Conservation (phyloP, 23 red algal genomes). For the Gracilaria domingensis region DNA sequence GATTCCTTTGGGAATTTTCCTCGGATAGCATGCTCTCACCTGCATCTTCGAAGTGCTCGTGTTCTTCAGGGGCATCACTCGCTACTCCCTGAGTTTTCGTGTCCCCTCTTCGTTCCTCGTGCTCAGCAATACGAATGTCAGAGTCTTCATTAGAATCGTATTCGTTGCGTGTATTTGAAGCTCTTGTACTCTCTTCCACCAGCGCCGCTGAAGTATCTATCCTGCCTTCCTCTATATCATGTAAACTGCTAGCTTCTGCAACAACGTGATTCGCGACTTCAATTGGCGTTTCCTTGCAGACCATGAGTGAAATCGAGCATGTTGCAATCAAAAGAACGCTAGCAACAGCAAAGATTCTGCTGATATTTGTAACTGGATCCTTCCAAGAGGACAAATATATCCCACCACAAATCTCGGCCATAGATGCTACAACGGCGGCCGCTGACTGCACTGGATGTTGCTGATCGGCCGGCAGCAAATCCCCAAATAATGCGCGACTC, state of each 20-base stretch:
- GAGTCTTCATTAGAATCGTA: background rate
- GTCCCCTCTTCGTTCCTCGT: background rate
- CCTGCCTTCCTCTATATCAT: slow-evolving; percentile 3
- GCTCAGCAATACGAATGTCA: background rate
- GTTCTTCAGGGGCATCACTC: background rate
- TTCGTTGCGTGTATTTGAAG: background rate
- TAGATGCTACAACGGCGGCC: slow-evolving; percentile 70
- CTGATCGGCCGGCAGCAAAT: slow-evolving; percentile 63
- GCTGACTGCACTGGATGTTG: slow-evolving; percentile 74
- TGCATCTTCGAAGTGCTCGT: slow-evolving; percentile 2
- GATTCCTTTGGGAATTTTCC: background rate
- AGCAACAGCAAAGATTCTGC: slow-evolving; percentile 46
- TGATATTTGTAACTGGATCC: slow-evolving; percentile 71
- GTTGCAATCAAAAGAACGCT: slow-evolving; percentile 47
- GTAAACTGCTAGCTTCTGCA: background rate
- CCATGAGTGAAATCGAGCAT: slow-evolving; percentile 47
- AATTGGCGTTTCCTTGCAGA: slow-evolving; percentile 66
- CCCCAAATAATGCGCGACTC: slow-evolving; percentile 74
- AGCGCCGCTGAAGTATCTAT: background rate
- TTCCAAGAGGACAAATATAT: slow-evolving; percentile 68
- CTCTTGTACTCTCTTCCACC: background rate
- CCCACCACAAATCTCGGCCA: slow-evolving; percentile 75
- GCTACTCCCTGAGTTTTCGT: background rate
- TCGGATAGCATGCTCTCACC: background rate
- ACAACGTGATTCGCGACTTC: background rate